These are phyloP conservation scores for Scenedesmus sp. DNA, from an alignment of 163 green algal species.

Conservation along the genomic window DNA sequence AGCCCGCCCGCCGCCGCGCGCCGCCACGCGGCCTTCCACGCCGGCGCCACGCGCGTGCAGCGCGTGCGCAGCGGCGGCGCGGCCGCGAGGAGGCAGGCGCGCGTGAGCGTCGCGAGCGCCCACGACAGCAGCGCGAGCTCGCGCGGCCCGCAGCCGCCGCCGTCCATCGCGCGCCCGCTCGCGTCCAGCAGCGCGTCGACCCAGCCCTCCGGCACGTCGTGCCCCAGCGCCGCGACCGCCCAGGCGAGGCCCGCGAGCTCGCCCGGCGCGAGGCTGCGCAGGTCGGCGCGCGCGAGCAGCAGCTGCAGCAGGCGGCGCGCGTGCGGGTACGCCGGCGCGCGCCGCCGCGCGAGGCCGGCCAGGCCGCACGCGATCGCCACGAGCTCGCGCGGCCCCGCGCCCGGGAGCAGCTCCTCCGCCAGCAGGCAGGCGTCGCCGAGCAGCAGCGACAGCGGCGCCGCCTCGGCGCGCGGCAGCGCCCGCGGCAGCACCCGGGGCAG, in stretches of 20 bases:
- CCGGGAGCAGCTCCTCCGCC: constrained; percentile 6
- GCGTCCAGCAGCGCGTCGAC: neutral
- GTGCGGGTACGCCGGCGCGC: neutral
- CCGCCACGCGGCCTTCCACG: constrained; percentile 8
- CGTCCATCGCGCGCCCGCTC: too few species aligned
- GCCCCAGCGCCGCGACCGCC: constrained; percentile 11
- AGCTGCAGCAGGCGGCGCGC: constrained; percentile 14
- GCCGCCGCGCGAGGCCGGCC: neutral
- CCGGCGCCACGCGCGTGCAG: constrained; percentile 14
- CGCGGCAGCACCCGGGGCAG: constrained; percentile 18
- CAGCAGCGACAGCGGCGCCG: neutral
- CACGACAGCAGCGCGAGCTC: constrained; percentile 27
- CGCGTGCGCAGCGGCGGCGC: neutral
- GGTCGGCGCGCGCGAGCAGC: neutral
- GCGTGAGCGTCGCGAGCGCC: constrained; percentile 33
- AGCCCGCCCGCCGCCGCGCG: neutral
- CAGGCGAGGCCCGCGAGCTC: constrained; percentile 15
- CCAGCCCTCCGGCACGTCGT: neutral
- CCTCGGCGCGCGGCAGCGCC: neutral
- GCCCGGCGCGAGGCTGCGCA: neutral
- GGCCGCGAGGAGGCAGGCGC: constrained; percentile 11
- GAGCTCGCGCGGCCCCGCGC: neutral
- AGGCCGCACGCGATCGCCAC: neutral
- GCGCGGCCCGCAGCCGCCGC: neutral
- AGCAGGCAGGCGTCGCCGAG: neutral